Base-by-base conservation (phyloP, 2,329 filamentous ascomycete species). In the Aspergillus quadricinctus region DNA sequence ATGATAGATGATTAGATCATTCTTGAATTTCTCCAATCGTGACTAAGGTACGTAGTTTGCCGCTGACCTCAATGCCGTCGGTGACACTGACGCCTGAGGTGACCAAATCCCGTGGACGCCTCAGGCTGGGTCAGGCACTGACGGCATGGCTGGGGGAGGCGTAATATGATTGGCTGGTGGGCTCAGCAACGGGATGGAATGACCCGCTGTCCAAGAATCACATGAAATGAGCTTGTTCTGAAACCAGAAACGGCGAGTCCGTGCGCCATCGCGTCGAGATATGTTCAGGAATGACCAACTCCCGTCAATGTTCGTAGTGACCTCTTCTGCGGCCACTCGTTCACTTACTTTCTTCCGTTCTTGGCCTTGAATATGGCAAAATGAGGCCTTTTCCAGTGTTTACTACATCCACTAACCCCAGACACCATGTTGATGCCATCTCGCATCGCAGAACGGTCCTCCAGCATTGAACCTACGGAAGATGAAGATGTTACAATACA, bases 401-500 rank as follows among this genome's bases (percentile, higher is more conserved):
- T 37, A 17, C 31, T 46, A 14, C 23, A 46, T 27, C 49, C 53
- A 35, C 6, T 43, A 46, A 49, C 50, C 40, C 48, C 57, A 52
- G 53, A 56, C 23, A 48, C 43, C 53, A 52, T 52, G 49, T 48
- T 43, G 25, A 40, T 52, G 23, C 21, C 23, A 21, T 27, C 43
- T 17, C 43, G 43, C 6, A 46, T 19, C 43, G 10, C 21, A 23
- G 43, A 46, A n/a, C 43, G 43, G 21, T 23, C 21, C 23, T 4
- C 43, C 21, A 46, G 43, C 23, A 21, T 46, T 9, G 11, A 46
- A 25, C 21, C 21, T 21, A 23, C 43, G 43, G 11, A 46, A 4
- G 21, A 3, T 35, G 14, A 19, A 21, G 41, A 45, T 1, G 21
- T 14, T 27, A 11, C 23, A 21, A 14, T 7, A 23, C 43, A 14